Percentiles rank a stretch among this genome's conserved stretches.
phyloP scores from a whole-genome alignment of 495 filamentous ascomycete genomes.

The Penicillium coprophilum region DNA sequence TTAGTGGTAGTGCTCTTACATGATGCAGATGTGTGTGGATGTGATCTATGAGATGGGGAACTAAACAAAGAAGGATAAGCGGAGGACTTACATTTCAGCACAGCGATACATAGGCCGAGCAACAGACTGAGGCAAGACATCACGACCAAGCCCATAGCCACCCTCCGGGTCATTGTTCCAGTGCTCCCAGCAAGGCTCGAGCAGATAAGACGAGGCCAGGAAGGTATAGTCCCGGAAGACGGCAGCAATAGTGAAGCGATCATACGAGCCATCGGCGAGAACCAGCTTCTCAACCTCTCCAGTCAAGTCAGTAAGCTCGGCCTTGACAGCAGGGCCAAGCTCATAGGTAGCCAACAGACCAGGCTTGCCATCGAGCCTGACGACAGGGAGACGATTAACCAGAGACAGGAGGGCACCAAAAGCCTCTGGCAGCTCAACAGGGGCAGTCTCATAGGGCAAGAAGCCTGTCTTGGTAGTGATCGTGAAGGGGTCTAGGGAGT shows the following conservation, averaged over 20 bases:
- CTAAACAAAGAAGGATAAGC: constrained; percentile 4
- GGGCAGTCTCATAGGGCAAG: constrained; percentile 43
- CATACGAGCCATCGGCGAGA: constrained; percentile 44
- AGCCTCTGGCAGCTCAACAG: constrained; percentile 53
- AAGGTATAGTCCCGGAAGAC: constrained; percentile 90
- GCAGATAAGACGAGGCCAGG: constrained; percentile 79
- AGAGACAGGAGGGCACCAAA: constrained; percentile 70
- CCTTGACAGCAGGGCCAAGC: constrained; percentile 65
- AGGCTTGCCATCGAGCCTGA: constrained; percentile 63
- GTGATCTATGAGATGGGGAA: background rate
- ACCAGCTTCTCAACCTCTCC: constrained; percentile 65
- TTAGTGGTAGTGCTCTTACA: constrained; percentile 14
- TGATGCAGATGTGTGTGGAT: background rate
- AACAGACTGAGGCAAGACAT: constrained; percentile 66
- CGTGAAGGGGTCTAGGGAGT: constrained; percentile 68
- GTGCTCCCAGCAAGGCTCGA: constrained; percentile 88
- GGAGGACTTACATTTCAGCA: constrained; percentile 69
- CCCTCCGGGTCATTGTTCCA: constrained; percentile 61
- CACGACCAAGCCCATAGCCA: constrained; percentile 71
- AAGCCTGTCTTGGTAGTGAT: constrained; percentile 84
- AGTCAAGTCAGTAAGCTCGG: constrained; percentile 72
- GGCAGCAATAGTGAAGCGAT: constrained; percentile 75
- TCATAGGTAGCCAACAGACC: constrained; percentile 72
- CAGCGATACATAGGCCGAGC: constrained; percentile 73
- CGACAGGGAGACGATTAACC: constrained; percentile 71